Base-by-base conservation (phyloP, 2,329 filamentous ascomycete species). In the Colletotrichum scovillei region DNA sequence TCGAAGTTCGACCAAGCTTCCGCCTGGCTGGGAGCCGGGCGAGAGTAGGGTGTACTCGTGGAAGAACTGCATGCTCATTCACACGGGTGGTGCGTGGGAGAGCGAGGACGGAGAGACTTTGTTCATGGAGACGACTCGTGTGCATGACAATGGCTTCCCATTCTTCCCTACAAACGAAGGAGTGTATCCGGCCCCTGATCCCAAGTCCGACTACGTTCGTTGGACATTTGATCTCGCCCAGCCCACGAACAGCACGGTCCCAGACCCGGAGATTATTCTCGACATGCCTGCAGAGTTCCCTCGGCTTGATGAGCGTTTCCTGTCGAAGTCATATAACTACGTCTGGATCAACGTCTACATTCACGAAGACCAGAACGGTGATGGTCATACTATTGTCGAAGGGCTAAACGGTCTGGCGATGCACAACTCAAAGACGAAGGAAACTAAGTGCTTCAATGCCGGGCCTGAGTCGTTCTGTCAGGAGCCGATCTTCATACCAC, bases 261-360 rank as follows among this genome's bases (percentile, higher is more conserved):
- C 77, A 1, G 80, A 80, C 46, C 81, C 81, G 1, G 26, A 73
- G 6, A 75, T 81, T 0, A 62, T 82, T 9, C 77, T 83, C 28
- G 81, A 84, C 53, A 79, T 81, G 35, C 83, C 84, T 4, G 79
- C 81, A 32, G 85, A 86, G 67, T 86, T 87, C 75, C 82, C 83
- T 0, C 81, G 85, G 26, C 80, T 87, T 22, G 85, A 87, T 65
- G 85, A 87, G 68, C 81, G 85, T 7, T 80, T 84, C 53, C 77
- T 84, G 16, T 82, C 82, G 0, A 80, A 81, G 28, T 75, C 77
- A 1, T 85, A 86, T 74, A 79, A 81, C 26, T 79, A 80, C 42
- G 80, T 85, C 59, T 86, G 46, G 53, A 49, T 56, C 53, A 83
- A 80, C 77, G 80, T 83, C 3, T 82, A 85, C 68, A 80, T 84